These are phyloP conservation scores for Penicillium egyptiacum DNA, from an alignment of 495 filamentous ascomycete species.

Conservation along the genomic window DNA sequence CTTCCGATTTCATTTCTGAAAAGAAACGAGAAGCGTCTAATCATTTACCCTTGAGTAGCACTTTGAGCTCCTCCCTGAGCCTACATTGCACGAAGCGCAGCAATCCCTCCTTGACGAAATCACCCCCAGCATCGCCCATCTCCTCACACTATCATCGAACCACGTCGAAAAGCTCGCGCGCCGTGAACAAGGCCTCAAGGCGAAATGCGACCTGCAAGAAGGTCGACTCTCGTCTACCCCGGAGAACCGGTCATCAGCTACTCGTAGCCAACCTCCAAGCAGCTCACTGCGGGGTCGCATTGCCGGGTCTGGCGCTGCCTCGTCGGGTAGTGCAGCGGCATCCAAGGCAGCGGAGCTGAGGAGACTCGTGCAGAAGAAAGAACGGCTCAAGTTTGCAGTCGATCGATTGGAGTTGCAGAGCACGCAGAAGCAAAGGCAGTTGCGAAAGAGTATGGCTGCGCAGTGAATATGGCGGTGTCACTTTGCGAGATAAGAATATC, in stretches of 20 bases:
- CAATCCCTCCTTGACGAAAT: constrained; percentile 68
- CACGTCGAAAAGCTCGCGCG: constrained; percentile 74
- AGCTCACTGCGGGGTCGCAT: constrained; percentile 28
- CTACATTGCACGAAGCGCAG: constrained; percentile 67
- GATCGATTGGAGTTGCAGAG: constrained; percentile 69
- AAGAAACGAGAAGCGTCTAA: constrained; percentile 1
- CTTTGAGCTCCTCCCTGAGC: constrained; percentile 75
- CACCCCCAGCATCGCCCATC: constrained; percentile 66
- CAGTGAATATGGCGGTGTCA: constrained; percentile 25
- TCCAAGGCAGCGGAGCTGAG: constrained; percentile 62
- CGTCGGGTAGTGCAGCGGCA: constrained; percentile 52
- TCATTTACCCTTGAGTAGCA: constrained; percentile 50
- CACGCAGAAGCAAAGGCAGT: constrained; percentile 65
- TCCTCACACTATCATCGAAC: constrained; percentile 63
- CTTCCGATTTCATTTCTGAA: neutral
- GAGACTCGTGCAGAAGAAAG: constrained; percentile 70
- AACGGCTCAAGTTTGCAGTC: constrained; percentile 73
- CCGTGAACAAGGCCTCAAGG: constrained; percentile 66
- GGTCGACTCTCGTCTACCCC: constrained; percentile 56
- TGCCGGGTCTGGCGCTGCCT: constrained; percentile 32
- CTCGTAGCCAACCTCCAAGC: constrained; percentile 23
- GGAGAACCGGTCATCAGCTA: constrained; percentile 29
- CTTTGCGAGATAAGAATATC: neutral
- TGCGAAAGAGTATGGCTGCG: constrained; percentile 76
- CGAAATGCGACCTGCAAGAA: constrained; percentile 68